These are phyloP conservation scores for Irpex sp. DNA, from an alignment of 1,284 basidiomycete species.

Conservation along the genomic window DNA sequence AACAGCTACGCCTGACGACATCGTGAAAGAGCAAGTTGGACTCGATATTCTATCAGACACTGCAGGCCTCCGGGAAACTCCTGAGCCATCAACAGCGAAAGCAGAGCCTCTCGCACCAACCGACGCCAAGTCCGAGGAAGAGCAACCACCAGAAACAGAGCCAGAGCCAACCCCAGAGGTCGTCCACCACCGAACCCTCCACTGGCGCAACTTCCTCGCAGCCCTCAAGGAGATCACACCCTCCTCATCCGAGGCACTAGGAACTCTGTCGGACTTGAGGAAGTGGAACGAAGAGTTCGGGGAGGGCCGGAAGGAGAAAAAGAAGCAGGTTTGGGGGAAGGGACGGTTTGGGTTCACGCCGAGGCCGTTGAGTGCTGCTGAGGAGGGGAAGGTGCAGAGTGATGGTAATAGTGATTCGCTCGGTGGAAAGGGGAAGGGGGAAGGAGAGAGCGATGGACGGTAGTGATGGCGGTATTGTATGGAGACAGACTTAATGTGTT, in stretches of 20 bases:
- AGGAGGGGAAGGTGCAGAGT: slow-evolving; percentile 42
- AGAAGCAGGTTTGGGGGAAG: slow-evolving; percentile 69
- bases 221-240: slow-evolving; percentile 87
- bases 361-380: slow-evolving; percentile 23
- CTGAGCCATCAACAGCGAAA: background rate
- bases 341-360: slow-evolving; percentile 66
- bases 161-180: slow-evolving; percentile 4
- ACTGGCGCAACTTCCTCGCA: slow-evolving; percentile 69
- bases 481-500: background rate
- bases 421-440: slow-evolving; percentile 7
- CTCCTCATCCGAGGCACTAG: slow-evolving; percentile 77
- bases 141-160: background rate
- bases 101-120: no score
- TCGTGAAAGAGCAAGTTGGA: background rate
- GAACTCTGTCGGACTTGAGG: slow-evolving; percentile 76
- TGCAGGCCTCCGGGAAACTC: background rate
- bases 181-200: slow-evolving; percentile 41
- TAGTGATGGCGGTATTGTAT: background rate
- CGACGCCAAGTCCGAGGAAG: background rate
- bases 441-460: background rate
- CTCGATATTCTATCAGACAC: background rate
- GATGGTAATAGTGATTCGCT: background rate
- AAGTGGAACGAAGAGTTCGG: slow-evolving; percentile 94
- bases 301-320: slow-evolving; percentile 65
- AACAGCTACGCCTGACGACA: background rate